phyloP scores from a whole-genome alignment of 2,329 filamentous ascomycete genomes.

The Pyrenochaeta sp. region DNA sequence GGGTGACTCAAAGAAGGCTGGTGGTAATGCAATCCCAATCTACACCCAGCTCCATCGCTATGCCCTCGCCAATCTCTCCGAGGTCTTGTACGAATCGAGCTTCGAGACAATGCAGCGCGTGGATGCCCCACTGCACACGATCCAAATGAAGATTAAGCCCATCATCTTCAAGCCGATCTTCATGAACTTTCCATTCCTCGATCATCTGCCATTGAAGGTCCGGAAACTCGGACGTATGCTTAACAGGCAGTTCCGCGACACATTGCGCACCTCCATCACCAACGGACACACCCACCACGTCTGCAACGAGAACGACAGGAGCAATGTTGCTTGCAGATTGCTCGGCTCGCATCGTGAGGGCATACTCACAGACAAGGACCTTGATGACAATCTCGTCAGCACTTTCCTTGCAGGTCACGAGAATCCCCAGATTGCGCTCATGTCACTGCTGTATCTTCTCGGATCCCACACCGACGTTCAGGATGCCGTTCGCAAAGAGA shows the following conservation, averaged over 20 bases:
- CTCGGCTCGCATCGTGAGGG: conserved; percentile 32
- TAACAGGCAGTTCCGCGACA: conserved; percentile 28
- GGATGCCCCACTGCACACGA: conserved; percentile 27
- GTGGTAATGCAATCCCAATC: conserved; percentile 33
- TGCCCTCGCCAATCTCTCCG: conserved; percentile 49
- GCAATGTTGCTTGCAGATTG: conserved; percentile 29
- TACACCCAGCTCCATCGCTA: conserved; percentile 48
- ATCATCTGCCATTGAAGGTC: conserved; percentile 27
- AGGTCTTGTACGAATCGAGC: conserved; percentile 40
- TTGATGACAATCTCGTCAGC: conserved; percentile 37
- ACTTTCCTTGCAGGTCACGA: conserved; percentile 40
- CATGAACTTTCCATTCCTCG: conserved; percentile 37
- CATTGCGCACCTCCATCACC: conserved; percentile 26
- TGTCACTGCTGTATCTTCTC: conserved; percentile 37
- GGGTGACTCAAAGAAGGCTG: conserved; percentile 30
- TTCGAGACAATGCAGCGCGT: conserved; percentile 34
- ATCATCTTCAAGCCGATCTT: conserved; percentile 38
- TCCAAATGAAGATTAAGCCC: conserved; percentile 37
- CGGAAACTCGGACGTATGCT: conserved; percentile 29
- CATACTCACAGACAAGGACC: conserved; percentile 30
- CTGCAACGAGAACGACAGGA: conserved; percentile 29
- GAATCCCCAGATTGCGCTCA: conserved; percentile 34
- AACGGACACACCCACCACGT: conserved; percentile 35
- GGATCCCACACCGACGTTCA: conserved; percentile 28
- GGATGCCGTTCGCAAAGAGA: conserved; percentile 27